Conservation (phyloP, 352 stramenopile genomes). For the Phytophthora pseudosyringae region DNA sequence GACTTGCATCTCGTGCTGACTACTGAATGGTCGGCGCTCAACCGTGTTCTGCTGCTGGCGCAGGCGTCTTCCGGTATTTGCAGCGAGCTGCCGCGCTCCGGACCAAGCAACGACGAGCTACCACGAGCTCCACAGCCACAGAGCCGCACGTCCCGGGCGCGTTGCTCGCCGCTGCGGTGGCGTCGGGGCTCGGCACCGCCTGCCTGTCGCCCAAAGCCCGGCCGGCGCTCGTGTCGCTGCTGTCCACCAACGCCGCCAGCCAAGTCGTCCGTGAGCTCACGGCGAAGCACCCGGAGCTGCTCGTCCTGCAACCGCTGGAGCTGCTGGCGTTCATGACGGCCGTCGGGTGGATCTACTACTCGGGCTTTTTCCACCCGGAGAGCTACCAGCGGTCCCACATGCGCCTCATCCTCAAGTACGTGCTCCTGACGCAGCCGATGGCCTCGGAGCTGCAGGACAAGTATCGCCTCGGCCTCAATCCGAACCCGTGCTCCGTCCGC, state of each 20-base stretch:
- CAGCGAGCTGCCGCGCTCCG: constrained; percentile 30
- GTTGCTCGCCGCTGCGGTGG: constrained; percentile 36
- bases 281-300: constrained; percentile 40
- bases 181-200: constrained; percentile 39
- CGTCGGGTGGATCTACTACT: constrained; percentile 69
- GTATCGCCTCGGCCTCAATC: constrained; percentile 54
- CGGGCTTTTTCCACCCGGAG: constrained; percentile 63
- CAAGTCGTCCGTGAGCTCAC: constrained; percentile 38
- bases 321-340: constrained; percentile 58
- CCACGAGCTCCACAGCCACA: not conserved
- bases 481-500: constrained; percentile 51
- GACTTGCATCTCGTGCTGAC: not conserved
- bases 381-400: constrained; percentile 65
- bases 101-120: constrained; percentile 6
- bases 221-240: constrained; percentile 56
- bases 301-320: constrained; percentile 44
- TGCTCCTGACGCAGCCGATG: constrained; percentile 43
- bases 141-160: not conserved
- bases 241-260: constrained; percentile 58
- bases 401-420: constrained; percentile 68
- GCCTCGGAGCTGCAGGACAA: constrained; percentile 44
- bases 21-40: not conserved
- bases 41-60: not conserved
- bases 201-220: constrained; percentile 46
- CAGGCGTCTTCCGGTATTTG: constrained; percentile 57